A percentile compares a stretch with the other conserved stretches of the same genome.
phyloP scores from a whole-genome alignment of 2,329 filamentous ascomycete species.

The Fusarium mexicanum region DNA sequence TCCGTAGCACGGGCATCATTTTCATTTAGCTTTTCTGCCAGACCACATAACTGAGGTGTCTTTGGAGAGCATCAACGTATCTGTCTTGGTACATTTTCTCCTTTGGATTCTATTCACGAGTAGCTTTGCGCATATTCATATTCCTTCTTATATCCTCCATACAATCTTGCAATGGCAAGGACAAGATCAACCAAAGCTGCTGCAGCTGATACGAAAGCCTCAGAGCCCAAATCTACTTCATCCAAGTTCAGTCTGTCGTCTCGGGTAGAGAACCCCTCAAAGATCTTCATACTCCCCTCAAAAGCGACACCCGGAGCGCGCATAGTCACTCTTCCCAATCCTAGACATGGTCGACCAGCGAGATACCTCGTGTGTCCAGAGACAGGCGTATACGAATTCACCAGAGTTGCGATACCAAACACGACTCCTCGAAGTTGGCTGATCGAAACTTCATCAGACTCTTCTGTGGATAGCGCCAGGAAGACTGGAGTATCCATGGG shows the following conservation, averaged over 20 bases:
- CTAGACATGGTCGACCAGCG: conserved; percentile 62
- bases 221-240: conserved; percentile 43
- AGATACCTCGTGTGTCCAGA: conserved; percentile 71
- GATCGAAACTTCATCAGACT: conserved; percentile 53
- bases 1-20: neutral
- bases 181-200: conserved; percentile 57
- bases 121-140: neutral
- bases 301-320: conserved; percentile 62
- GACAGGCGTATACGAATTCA: conserved; percentile 73
- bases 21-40: neutral
- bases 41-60: neutral
- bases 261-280: conserved; percentile 56
- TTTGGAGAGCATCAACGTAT: neutral
- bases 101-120: neutral
- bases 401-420: conserved; percentile 62
- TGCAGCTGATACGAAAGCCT: conserved; percentile 38
- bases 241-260: conserved; percentile 56
- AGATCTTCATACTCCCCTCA: conserved; percentile 70
- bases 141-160: neutral
- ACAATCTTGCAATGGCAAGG: conserved; percentile 55
- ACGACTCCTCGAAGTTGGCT: conserved; percentile 70
- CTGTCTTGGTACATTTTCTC: neutral
- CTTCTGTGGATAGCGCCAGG: conserved; percentile 11
- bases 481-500: conserved; percentile 63
- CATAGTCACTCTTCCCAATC: conserved; percentile 69